These are phyloP conservation scores for Dactylellina drechsleri DNA, from an alignment of 2,329 filamentous ascomycete genomes.

Conservation along the genomic window DNA sequence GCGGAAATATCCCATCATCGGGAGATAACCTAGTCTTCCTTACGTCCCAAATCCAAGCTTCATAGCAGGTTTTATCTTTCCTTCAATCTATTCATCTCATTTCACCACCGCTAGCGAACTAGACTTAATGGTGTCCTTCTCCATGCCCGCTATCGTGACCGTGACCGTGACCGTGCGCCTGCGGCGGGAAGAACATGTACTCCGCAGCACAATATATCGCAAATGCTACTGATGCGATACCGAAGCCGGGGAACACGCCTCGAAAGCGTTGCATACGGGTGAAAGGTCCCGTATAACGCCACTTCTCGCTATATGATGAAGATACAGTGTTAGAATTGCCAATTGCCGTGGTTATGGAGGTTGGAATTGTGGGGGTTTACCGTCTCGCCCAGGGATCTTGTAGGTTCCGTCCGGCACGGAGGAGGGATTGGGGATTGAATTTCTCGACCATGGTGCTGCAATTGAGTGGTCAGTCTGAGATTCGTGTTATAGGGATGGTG, in stretches of 20 bases:
- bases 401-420: constrained; percentile 52
- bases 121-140: constrained; percentile 36
- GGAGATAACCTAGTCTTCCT: no score
- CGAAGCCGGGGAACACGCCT: constrained; percentile 85
- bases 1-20: no score
- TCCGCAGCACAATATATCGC: constrained; percentile 89
- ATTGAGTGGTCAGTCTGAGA: constrained; percentile 21
- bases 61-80: no score
- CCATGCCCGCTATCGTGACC: constrained; percentile 37
- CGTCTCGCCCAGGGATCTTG: constrained; percentile 52
- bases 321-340: not conserved
- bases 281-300: constrained; percentile 92
- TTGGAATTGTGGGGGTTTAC: constrained; percentile 15
- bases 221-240: constrained; percentile 91
- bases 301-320: constrained; percentile 80
- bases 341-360: not conserved
- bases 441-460: constrained; percentile 50
- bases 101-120: no score
- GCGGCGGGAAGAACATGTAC: constrained; percentile 82
- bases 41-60: no score
- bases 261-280: constrained; percentile 89
- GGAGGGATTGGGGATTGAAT: constrained; percentile 54
- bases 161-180: constrained; percentile 69
- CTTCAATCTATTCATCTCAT: no score
- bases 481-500: constrained; percentile 29